A percentile compares a stretch with the other conserved stretches of the same genome.
These are phyloP conservation scores for Dactylellina sp. DNA, from an alignment of 2,329 filamentous ascomycete genomes.

Conservation along the genomic window DNA sequence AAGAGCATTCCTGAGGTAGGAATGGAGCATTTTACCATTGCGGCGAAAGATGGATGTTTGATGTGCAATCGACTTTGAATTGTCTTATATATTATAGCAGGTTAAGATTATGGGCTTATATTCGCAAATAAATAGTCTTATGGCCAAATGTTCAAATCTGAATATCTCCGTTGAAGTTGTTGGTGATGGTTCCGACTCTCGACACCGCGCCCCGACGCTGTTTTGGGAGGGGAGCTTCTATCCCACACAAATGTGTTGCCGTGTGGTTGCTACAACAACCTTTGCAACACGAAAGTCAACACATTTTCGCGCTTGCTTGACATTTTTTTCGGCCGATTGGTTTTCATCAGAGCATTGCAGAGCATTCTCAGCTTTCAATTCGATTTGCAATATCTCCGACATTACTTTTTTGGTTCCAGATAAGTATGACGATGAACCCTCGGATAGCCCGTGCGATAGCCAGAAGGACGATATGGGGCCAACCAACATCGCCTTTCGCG, in stretches of 20 bases:
- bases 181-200: too few species aligned
- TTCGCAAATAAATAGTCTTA: too few species aligned
- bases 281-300: background rate
- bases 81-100: conserved; percentile 1
- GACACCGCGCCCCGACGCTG: background rate
- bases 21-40: conserved; percentile 32
- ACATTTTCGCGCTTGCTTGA: background rate
- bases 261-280: conserved; percentile 53
- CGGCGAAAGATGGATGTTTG: conserved; percentile 2
- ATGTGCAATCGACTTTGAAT: conserved; percentile 1
- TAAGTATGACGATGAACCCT: conserved; percentile 14
- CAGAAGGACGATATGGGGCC: conserved; percentile 17
- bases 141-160: too few species aligned
- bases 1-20: conserved; percentile 2
- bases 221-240: conserved; percentile 6
- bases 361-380: too few species aligned
- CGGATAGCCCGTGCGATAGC: conserved; percentile 23
- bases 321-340: background rate
- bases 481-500: conserved; percentile 28
- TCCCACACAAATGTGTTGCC: conserved; percentile 27
- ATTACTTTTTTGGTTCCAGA: too few species aligned
- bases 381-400: background rate
- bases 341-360: background rate
- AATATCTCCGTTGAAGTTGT: too few species aligned
- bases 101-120: background rate